Conservation (phyloP, 495 filamentous ascomycete genomes). For the Letharia lupina region DNA sequence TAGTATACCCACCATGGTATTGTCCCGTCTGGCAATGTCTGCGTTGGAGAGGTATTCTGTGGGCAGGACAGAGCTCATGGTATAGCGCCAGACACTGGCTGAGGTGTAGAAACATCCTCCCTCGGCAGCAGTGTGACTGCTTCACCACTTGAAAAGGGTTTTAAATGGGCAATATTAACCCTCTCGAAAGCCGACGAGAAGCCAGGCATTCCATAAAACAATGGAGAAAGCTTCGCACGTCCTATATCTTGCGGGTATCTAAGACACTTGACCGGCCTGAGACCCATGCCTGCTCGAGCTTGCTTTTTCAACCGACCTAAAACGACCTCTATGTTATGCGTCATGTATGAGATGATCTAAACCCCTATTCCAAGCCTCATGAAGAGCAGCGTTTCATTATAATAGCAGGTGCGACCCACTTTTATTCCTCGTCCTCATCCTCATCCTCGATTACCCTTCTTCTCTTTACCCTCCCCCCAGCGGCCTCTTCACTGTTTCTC, state of each 20-base stretch:
- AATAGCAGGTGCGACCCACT: neutral
- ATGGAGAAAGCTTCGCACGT: no score
- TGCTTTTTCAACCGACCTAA: neutral
- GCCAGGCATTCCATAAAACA: no score
- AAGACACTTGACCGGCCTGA: neutral
- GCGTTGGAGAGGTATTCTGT: neutral
- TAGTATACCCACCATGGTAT: no score
- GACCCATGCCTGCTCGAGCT: neutral
- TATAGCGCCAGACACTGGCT: no score
- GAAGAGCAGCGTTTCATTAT: neutral
- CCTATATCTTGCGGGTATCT: no score
- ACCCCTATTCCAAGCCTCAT: neutral
- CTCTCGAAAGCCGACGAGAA: no score
- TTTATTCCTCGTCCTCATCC: conserved; percentile 22
- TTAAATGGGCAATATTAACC: no score
- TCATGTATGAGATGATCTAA: neutral
- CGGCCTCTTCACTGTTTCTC: conserved; percentile 21
- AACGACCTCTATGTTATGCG: neutral
- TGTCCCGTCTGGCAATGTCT: neutral
- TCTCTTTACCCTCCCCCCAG: conserved; percentile 24
- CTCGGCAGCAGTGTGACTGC: no score
- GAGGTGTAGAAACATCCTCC: no score
- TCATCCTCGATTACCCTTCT: conserved; percentile 26
- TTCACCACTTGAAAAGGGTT: no score
- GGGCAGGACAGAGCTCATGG: neutral